phyloP scores from a whole-genome alignment of 2,329 filamentous ascomycete species.

The Pestalotiopsis sp. region DNA sequence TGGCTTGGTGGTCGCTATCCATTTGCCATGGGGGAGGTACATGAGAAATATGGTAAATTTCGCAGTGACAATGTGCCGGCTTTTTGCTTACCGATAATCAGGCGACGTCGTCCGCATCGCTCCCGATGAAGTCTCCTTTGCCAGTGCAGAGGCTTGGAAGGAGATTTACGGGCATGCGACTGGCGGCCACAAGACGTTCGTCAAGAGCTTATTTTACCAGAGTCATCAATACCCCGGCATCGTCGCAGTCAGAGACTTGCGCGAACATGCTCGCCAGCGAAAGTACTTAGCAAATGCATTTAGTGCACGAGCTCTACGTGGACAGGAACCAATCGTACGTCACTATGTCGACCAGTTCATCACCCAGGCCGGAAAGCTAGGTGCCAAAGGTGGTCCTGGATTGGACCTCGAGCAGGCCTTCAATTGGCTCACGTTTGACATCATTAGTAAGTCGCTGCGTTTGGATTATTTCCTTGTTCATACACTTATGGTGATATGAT shows the following conservation, averaged over 20 bases:
- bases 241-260: slow-evolving; percentile 14
- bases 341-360: slow-evolving; percentile 22
- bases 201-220: slow-evolving; percentile 18
- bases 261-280: slow-evolving; percentile 16
- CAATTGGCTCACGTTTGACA: slow-evolving; percentile 8
- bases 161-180: slow-evolving; percentile 34
- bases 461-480: neutral
- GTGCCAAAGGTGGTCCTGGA: neutral
- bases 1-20: neutral
- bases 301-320: slow-evolving; percentile 16
- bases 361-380: slow-evolving; percentile 11
- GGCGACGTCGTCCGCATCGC: slow-evolving; percentile 31
- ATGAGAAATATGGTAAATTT: neutral
- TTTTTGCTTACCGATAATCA: neutral
- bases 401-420: slow-evolving; percentile 12
- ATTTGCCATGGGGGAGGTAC: neutral
- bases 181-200: slow-evolving; percentile 13
- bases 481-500: neutral
- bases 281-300: slow-evolving; percentile 19
- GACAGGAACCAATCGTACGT: slow-evolving; percentile 21
- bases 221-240: neutral
- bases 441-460: neutral
- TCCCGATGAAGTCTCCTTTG: slow-evolving; percentile 39
- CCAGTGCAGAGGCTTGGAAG: slow-evolving; percentile 30
- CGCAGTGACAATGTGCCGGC: neutral